phyloP scores from a whole-genome alignment of 2,329 filamentous ascomycete genomes.

The Penicillium sp. region DNA sequence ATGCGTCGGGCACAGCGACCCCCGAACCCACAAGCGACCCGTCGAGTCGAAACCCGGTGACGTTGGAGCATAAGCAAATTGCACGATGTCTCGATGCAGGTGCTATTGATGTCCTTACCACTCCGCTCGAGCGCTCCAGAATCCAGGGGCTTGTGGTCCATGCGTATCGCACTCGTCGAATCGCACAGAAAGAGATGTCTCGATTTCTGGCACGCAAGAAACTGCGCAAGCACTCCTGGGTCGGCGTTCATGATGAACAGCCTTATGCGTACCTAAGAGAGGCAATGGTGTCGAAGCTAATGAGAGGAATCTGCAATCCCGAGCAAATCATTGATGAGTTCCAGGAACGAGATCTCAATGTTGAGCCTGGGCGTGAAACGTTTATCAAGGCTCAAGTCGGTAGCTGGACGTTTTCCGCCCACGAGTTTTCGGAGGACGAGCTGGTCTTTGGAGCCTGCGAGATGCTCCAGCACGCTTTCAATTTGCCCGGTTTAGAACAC shows the following conservation, averaged over 20 bases:
- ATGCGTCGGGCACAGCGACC: conserved; percentile 13
- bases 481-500: conserved; percentile 72
- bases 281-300: conserved; percentile 84
- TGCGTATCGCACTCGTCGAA: conserved; percentile 76
- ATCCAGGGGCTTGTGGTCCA: conserved; percentile 75
- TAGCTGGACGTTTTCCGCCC: conserved; percentile 84
- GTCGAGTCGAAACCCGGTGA: conserved; percentile 35
- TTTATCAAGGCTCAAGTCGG: conserved; percentile 68
- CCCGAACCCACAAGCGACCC: conserved; percentile 18
- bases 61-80: conserved; percentile 52
- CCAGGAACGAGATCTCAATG: conserved; percentile 62
- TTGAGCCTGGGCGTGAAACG: conserved; percentile 63
- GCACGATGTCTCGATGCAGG: conserved; percentile 79
- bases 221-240: conserved; percentile 84
- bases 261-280: conserved; percentile 87
- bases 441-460: conserved; percentile 77
- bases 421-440: conserved; percentile 86
- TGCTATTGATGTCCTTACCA: conserved; percentile 79
- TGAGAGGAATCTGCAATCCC: conserved; percentile 81
- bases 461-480: conserved; percentile 86
- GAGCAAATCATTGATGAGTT: conserved; percentile 61
- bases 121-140: conserved; percentile 70
- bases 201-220: conserved; percentile 69
- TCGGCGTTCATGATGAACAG: conserved; percentile 78
- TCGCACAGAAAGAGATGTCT: conserved; percentile 69